These are phyloP conservation scores for Vigna nakashimae DNA, from an alignment of 306 rosid species.

Conservation along the genomic window DNA sequence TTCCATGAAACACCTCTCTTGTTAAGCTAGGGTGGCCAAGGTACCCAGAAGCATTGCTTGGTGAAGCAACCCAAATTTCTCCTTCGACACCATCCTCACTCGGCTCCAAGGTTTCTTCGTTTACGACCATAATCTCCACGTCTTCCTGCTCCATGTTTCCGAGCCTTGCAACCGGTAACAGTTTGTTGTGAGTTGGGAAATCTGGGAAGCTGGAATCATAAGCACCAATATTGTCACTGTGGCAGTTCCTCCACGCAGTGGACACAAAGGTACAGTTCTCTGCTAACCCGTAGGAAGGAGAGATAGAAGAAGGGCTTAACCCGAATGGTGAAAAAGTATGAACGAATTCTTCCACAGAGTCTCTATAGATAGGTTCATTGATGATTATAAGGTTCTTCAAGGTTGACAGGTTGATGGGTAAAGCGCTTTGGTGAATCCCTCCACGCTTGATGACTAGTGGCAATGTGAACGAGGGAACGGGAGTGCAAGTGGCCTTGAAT, in stretches of 20 bases:
- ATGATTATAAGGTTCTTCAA: slow-evolving; percentile 70
- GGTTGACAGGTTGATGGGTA: slow-evolving; percentile 50
- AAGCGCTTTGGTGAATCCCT: slow-evolving; percentile 47
- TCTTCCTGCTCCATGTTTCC: slow-evolving; percentile 51
- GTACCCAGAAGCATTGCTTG: slow-evolving; percentile 83
- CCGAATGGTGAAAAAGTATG: slow-evolving; percentile 59
- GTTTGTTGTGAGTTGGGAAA: slow-evolving; percentile 64
- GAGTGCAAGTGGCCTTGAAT: slow-evolving; percentile 79
- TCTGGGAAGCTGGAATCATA: slow-evolving; percentile 32
- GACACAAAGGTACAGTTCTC: slow-evolving; percentile 92
- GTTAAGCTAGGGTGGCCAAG: slow-evolving; percentile 72
- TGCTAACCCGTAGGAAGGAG: slow-evolving; percentile 87
- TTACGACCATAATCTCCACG: slow-evolving; percentile 66
- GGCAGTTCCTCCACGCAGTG: slow-evolving; percentile 63
- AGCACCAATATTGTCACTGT: background rate
- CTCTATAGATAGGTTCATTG: slow-evolving; percentile 74
- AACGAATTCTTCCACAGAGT: slow-evolving; percentile 61
- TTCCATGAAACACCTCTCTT: slow-evolving; percentile 55
- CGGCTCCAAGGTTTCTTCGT: slow-evolving; percentile 66
- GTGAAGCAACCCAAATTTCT: slow-evolving; percentile 85
- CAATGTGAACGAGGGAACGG: slow-evolving; percentile 76
- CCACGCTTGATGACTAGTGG: slow-evolving; percentile 77
- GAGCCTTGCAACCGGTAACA: slow-evolving; percentile 73
- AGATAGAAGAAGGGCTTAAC: slow-evolving; percentile 54
- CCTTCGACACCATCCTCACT: slow-evolving; percentile 81